Evolutionary conservation across 495 filamentous ascomycete genomes (phyloP), one percentile per base, ranked within the genome.

Genomic region (Penicillium fimorum): DNA sequence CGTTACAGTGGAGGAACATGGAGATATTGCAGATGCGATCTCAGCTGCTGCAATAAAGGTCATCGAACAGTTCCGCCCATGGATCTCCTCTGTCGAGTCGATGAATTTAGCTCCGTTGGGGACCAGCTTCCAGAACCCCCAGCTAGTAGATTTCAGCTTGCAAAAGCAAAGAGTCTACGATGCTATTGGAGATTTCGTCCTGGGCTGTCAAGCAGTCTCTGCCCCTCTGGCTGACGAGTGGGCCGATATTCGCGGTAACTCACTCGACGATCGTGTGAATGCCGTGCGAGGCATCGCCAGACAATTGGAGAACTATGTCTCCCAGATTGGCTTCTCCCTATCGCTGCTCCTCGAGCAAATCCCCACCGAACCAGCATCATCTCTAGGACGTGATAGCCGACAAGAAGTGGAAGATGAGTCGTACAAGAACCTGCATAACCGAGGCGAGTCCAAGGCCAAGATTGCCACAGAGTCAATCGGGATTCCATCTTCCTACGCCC

Each of bases 161-260:
- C 91, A 94, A 62, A 97, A 97, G 74, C 94, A 98, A 67, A 84
- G 86, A 56, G 74, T 95, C 32, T 97, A 97, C 68, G 94, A 97
- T 72, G 87, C 89, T 20, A 88, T 96, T 56, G 91, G 90, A 42
- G 94, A 98, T 65, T 81, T 98, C 43, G 72, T 97, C 12, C 66
- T 96, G 18, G 84, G 86, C 53, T 96, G 91, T 67, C 93, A 97
- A 69, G 84, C 85, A 8, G 86, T 97, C 11, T 87, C 92, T 11
- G 89, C 90, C 13, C 93, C 95, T 33, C 76, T 98, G 29, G 89
- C 87, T 11, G 94, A 98, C 67, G 94, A 98, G 70, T 98, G 94
- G 94, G 84, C 92, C 20, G 91, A 95, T 62, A 75, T 89, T 12
- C 84, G 92, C n/a, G 91, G 91, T 4, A 90, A 93, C 64, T 89